Evolutionary conservation across 1,284 basidiomycete species (phyloP).

Genomic region (Termitomyces sp.): DNA sequence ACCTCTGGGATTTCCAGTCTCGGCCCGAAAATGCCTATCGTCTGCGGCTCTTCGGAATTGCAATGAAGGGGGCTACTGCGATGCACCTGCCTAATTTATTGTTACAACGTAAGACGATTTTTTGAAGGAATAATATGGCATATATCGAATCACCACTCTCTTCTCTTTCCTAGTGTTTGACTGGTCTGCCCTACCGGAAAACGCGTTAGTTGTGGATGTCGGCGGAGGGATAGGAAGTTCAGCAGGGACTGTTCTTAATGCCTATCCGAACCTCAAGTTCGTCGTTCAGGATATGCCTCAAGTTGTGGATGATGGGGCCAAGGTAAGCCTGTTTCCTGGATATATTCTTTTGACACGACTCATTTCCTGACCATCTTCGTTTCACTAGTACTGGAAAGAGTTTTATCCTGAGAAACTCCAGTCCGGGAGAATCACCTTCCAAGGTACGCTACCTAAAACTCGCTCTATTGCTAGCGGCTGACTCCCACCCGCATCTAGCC

Average conservation of each 20-base stretch:
- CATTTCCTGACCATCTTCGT: not conserved
- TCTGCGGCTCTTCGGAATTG: slow-evolving; percentile 18
- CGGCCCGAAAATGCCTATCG: slow-evolving; percentile 19
- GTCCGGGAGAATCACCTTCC: slow-evolving; percentile 20
- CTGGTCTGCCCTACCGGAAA: slow-evolving; percentile 16
- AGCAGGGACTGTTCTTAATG: slow-evolving; percentile 12
- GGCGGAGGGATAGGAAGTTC: slow-evolving; percentile 22
- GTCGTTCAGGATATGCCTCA: slow-evolving; percentile 21
- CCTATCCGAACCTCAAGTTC: slow-evolving; percentile 11
- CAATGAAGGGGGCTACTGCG: slow-evolving; percentile 18
- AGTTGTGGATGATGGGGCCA: slow-evolving; percentile 19
- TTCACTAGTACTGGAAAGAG: slow-evolving; percentile 22
- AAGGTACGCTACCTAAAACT: not conserved
- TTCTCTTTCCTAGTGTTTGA: slow-evolving; percentile 17
- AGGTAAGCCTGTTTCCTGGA: slow-evolving; percentile 7
- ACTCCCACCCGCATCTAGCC: slow-evolving; percentile 13
- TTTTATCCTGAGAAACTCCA: slow-evolving; percentile 18
- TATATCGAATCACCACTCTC: not conserved
- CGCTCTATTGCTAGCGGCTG: not conserved
- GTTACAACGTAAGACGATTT: slow-evolving; percentile 13
- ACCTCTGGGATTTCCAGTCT: slow-evolving; percentile 20
- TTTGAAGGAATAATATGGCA: not conserved
- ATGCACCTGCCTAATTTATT: slow-evolving; percentile 17
- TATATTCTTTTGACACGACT: not conserved
- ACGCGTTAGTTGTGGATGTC: slow-evolving; percentile 22